Conservation (phyloP, 352 stramenopile species). For the Pythium rhizo-oryzae region DNA sequence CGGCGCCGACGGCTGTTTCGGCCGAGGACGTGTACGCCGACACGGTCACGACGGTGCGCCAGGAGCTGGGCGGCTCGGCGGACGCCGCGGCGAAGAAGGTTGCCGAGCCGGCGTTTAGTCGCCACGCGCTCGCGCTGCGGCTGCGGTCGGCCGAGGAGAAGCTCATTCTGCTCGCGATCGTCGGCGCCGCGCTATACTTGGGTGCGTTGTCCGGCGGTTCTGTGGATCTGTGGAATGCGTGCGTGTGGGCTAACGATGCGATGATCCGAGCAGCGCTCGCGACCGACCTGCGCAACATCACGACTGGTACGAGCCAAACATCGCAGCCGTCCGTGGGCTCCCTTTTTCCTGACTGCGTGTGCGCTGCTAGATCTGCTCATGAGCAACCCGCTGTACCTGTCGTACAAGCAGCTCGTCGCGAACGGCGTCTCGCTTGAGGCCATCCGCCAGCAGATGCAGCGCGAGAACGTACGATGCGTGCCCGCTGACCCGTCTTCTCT, state of each 20-base stretch:
- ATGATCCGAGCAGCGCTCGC: conserved; percentile 32
- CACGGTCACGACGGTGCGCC: conserved; percentile 3
- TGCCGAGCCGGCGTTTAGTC: conserved; percentile 44
- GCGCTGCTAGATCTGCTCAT: conserved; percentile 31
- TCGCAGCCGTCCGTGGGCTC: no score
- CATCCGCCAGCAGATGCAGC: conserved; percentile 73
- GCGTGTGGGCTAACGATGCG: no score
- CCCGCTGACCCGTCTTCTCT: neutral
- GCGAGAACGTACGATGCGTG: conserved; percentile 52
- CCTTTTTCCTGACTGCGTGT: neutral
- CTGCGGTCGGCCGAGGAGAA: conserved; percentile 63
- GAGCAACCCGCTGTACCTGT: conserved; percentile 54
- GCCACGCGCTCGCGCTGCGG: conserved; percentile 54
- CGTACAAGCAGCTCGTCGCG: conserved; percentile 61
- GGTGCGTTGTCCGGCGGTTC: conserved; percentile 24
- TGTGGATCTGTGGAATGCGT: no score
- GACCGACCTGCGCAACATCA: conserved; percentile 54
- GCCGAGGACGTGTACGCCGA: conserved; percentile 14
- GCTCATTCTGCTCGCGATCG: conserved; percentile 53
- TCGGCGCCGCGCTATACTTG: conserved; percentile 50
- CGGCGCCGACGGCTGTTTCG: neutral
- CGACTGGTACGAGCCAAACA: conserved; percentile 30
- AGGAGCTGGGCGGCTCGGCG: conserved; percentile 3
- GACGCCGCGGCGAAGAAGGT: conserved; percentile 2
- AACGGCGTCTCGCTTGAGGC: conserved; percentile 64